Percentiles rank a stretch among this genome's conserved stretches.
Conservation (phyloP, 306 rosid genomes). For the Heteromeles arbutifolia region DNA sequence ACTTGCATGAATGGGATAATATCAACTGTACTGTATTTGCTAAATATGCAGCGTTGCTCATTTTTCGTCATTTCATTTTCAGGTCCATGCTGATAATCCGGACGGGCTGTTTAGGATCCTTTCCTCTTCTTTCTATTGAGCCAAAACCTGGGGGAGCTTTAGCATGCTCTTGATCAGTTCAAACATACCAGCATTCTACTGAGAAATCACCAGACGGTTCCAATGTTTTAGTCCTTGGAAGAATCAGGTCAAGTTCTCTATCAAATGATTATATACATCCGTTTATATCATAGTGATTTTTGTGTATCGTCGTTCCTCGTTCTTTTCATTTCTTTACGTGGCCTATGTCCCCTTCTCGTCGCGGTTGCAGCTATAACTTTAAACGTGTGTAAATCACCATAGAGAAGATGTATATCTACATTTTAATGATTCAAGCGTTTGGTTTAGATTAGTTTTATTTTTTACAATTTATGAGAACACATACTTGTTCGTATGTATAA, state of each 20-base stretch:
- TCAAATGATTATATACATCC: neutral
- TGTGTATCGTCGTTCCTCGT: neutral
- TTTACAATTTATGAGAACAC: no score
- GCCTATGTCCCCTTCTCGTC: neutral
- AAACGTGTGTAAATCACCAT: no score
- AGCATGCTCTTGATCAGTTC: neutral
- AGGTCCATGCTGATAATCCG: slow-evolving; percentile 94
- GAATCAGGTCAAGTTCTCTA: neutral
- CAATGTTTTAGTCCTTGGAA: neutral
- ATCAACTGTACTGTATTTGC: no score
- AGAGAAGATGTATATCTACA: no score
- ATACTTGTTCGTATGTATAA: no score
- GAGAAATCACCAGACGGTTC: neutral
- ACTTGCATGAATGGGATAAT: neutral
- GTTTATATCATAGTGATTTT: neutral
- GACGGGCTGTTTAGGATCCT: slow-evolving; percentile 89
- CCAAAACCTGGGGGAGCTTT: slow-evolving; percentile 28
- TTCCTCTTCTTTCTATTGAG: slow-evolving; percentile 63
- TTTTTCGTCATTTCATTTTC: slow-evolving; percentile 18
- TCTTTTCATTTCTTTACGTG: neutral
- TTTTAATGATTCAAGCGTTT: no score
- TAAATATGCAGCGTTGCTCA: neutral
- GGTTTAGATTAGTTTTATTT: no score
- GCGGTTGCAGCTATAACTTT: neutral
- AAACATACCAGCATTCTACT: neutral